Conservation (phyloP, 2,329 filamentous ascomycete species). For the Cladophialophora carrionii region DNA sequence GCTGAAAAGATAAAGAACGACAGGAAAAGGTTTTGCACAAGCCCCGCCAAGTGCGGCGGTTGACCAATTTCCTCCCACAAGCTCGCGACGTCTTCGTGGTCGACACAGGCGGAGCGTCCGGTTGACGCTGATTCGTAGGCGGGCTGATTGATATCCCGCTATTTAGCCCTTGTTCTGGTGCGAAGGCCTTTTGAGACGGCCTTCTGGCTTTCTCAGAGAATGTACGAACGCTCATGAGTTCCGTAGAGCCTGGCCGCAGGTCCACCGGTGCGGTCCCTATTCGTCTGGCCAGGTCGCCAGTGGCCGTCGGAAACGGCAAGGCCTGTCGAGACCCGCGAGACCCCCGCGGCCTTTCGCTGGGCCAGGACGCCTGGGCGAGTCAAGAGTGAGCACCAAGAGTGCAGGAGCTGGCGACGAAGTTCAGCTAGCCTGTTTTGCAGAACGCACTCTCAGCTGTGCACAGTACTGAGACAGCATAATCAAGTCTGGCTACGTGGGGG, state of each 20-base stretch:
- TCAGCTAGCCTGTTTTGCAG: neutral
- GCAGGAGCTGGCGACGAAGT: neutral
- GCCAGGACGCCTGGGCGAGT: neutral
- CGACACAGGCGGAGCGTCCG: no score
- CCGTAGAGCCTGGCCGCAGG: neutral
- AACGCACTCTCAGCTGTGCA: neutral
- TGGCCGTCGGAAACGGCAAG: neutral
- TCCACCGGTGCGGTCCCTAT: neutral
- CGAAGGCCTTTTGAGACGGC: neutral
- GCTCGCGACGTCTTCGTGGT: neutral
- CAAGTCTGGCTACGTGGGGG: neutral
- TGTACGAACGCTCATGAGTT: neutral
- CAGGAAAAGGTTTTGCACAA: neutral
- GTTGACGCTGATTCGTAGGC: neutral
- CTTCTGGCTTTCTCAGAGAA: neutral
- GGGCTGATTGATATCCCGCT: neutral
- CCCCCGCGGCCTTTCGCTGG: neutral
- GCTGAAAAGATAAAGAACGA: neutral
- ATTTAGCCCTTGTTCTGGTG: neutral
- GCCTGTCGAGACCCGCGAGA: neutral
- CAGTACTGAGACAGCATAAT: neutral
- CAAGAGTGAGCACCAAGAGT: neutral
- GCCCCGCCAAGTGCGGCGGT: neutral
- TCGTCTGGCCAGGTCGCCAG: neutral
- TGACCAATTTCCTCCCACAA: neutral